Evolutionary conservation across 345 rosid genomes (phyloP), one percentile per base, ranked within the genome.

Genomic region (Populus pruinosa): DNA sequence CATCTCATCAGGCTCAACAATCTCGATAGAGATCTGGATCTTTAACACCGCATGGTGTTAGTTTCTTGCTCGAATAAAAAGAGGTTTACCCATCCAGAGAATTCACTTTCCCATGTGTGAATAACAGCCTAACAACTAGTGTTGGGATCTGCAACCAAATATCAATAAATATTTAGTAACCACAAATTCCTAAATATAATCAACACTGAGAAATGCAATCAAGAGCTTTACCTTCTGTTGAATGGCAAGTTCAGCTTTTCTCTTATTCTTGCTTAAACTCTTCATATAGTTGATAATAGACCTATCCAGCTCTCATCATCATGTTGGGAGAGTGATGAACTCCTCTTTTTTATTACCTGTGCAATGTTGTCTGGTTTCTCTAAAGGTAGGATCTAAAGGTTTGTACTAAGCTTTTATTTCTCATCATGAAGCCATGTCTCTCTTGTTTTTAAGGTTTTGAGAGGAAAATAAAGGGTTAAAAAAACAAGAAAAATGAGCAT

Each of bases 231-330:
- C 98, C 90, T 83, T 89, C 84, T 84, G 87, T 84, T 89, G 96
- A 72, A 78, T 82, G 43, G 94, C 97, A 72, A 87, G 93, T 83
- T 96, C 99, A 62, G 96, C 98, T 85, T 91, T 96, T 84, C 99
- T 90, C 88, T 93, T 96, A 84, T 88, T 87, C 91, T 96, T 96
- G 89, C 99, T 96, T 85, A 96, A 83, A 76, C 94, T 92, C 85
- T 96, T 93, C 84, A 90, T 96, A 81, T 92, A 96, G 88, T 96
- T 96, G 78, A 93, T 92, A 0, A 93, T 94, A 88, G 92, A 93
- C 83, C 99, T 91, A 81, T 96, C 97, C 56, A 96, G 90, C 87
- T 96, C 99, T 97, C 99, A 78, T 90, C 98, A 71, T 93, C 99
- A 44, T 87, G 91, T 78, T 90, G 92, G 73, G 83, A 87, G 64